Evolutionary conservation across 2,329 filamentous ascomycete genomes (phyloP), one percentile per base, ranked within the genome.

Genomic region (Pseudogymnoascus sp.): DNA sequence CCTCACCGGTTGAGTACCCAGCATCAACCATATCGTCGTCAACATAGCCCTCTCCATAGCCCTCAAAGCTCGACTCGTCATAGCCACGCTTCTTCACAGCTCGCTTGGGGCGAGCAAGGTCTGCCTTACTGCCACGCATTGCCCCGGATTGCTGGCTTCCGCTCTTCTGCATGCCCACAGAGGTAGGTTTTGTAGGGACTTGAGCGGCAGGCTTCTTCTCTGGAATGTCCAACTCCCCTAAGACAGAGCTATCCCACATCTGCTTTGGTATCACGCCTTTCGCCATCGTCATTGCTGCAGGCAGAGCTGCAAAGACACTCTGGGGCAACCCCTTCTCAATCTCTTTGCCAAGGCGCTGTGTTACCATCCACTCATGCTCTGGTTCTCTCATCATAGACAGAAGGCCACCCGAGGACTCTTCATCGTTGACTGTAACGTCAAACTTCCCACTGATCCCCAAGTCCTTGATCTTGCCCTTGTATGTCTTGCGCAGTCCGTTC

Each of bases 71-170:
- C 67, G 80, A 82, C 65, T 92, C 89, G 39, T 86, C 85, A 70
- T 92, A 92, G 64, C 85, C 83, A 57, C 89, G 82, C 78, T 92
- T 92, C 77, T 88, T 90, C 64, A 83, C 80, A 61, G 79, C 77
- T 57, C 89, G 81, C 67, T 86, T 85, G 35, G 87, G 84, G 61
- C 88, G 79, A 39, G 77, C 73, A 9, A 64, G 57, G 8, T 72
- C 71, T 57, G 62, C 59, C 35, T 67, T 68, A 11, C 61, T 50
- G 39, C 7, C 63, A 2, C 60, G 33, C 29, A 33, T 33, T 17
- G 9, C 47, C 15, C 47, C 47, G 33, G 57, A 24, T 31, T 58
- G 33, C 5, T 59, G 57, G 21, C 35, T 37, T 47, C 65, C 75
- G 29, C 72, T 72, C 29, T 78, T 68, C 1, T 82, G 82, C 2